A percentile compares a stretch with the other conserved stretches of the same genome.
phyloP scores from a whole-genome alignment of 441 rosid species.

The Jatropha podagrica region DNA sequence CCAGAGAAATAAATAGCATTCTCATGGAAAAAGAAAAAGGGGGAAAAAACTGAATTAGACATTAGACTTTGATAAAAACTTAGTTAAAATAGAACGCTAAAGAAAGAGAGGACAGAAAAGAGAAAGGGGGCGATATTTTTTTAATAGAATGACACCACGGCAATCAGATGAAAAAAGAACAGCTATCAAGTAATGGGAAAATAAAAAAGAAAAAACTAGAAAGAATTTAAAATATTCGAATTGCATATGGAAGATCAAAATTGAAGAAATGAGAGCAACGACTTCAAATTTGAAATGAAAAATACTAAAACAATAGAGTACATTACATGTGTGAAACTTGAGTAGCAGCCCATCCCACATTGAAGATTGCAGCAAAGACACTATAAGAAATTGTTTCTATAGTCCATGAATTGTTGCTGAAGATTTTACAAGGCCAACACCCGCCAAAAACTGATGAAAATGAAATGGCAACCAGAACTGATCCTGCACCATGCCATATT shows the following conservation, averaged over 20 bases:
- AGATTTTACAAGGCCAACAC: conserved; percentile 75
- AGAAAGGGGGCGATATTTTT: not conserved
- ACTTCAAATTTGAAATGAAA: conserved; percentile 1
- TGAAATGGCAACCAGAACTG: conserved; percentile 83
- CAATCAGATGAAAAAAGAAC: not conserved
- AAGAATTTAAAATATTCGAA: not conserved
- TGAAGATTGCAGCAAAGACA: conserved; percentile 86
- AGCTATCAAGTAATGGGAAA: not conserved
- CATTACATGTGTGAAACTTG: conserved; percentile 98
- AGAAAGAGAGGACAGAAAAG: not conserved
- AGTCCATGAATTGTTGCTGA: conserved; percentile 40
- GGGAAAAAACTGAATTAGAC: not conserved
- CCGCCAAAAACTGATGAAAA: conserved; percentile 98
- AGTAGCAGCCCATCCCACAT: conserved; percentile 97
- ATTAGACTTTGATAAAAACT: not conserved
- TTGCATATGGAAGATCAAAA: not conserved
- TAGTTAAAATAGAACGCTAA: not conserved
- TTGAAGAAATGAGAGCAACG: conserved; percentile 9
- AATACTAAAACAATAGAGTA: conserved; percentile 17
- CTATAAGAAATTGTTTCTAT: conserved; percentile 82
- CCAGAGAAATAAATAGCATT: not conserved
- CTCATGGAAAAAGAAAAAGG: not conserved
- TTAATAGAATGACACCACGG: not conserved
- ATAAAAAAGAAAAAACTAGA: not conserved
- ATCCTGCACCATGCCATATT: conserved; percentile 95